Evolutionary conservation across 1,284 basidiomycete genomes (phyloP), one percentile per base, ranked within the genome.

Genomic region (Kalmanozyma brasiliensis): DNA sequence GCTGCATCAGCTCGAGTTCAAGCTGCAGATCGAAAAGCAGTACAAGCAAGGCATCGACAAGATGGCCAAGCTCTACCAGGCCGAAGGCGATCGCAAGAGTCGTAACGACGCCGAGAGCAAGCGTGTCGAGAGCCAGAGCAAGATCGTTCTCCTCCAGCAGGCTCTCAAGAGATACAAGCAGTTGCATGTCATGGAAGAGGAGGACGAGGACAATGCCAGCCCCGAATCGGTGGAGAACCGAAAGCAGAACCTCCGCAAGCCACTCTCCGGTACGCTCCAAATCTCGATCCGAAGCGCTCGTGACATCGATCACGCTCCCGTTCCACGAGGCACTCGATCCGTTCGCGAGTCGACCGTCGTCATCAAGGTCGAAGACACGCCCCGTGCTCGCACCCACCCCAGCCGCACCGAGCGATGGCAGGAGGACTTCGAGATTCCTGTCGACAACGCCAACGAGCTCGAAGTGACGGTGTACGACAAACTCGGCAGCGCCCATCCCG

Each of bases 1-100:
- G 95, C 88, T 98, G 56, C 94, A 98, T 84, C 94, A 98, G 84
- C 89, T 99, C 73, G 94, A 98, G 83, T 98, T 97, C 88, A 98
- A 98, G 85, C 89, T 98, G 49, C 93, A 95, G 84, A 92, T 98
- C 73, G 96, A 99, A 84, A 89, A 91, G 85, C 94, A 98, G 84
- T 98, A 98, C 86, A 96, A 96, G 86, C 88, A 90, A 79, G 96
- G 96, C 43, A 97, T 98, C 77, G 95, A 98, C 84, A 98, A 98
- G 86, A 99, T 99, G 94, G 92, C 91, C 45, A 77, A 73, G 56
- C 65, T 95, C 40, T 96, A 95, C 83, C 89, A 93, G 78, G 91
- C 91, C 9, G 95, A 98, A 77, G 94, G 94, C 45, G 95, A 98
- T 84, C 94, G 95, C 86, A 81, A 80, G 49, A 77, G 72, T 43